phyloP scores from a whole-genome alignment of 352 stramenopile species.

The Phytophthora nicotianae region DNA sequence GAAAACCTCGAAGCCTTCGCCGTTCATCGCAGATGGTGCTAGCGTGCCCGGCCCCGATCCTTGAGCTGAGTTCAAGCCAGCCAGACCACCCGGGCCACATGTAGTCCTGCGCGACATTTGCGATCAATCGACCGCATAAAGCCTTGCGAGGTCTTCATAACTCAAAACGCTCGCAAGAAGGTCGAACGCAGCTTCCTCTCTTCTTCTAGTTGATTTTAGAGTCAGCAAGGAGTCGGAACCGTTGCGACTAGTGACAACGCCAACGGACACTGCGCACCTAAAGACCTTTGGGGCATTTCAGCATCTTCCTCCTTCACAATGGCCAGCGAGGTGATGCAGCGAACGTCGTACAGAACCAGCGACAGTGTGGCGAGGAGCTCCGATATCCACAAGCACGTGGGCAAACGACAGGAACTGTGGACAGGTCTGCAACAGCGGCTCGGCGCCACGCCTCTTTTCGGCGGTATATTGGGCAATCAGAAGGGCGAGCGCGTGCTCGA shows the following conservation, averaged over 20 bases:
- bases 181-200: constrained; percentile 4
- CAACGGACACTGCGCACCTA: constrained; percentile 5
- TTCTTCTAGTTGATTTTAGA: constrained; percentile 20
- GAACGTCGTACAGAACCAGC: constrained; percentile 8
- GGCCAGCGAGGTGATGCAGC: constrained; percentile 32
- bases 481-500: constrained; percentile 21
- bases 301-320: constrained; percentile 1
- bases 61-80: constrained; percentile 19
- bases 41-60: constrained; percentile 16
- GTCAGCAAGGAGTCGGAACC: constrained; percentile 28
- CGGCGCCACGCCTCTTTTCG: constrained; percentile 23
- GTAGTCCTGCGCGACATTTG: constrained; percentile 21
- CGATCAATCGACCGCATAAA: constrained; percentile 12
- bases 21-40: constrained; percentile 6
- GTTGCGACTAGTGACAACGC: constrained; percentile 21
- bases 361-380: constrained; percentile 12
- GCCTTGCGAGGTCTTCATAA: constrained; percentile 18
- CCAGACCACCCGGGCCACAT: constrained; percentile 5
- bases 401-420: constrained; percentile 39
- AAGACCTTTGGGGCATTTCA: neutral
- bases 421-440: constrained; percentile 31
- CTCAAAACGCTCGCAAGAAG: constrained; percentile 13
- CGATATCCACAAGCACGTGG: constrained; percentile 23
- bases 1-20: constrained; percentile 12
- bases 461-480: constrained; percentile 18